Base-by-base conservation (phyloP, 306 rosid species). In the Geum urbanum region DNA sequence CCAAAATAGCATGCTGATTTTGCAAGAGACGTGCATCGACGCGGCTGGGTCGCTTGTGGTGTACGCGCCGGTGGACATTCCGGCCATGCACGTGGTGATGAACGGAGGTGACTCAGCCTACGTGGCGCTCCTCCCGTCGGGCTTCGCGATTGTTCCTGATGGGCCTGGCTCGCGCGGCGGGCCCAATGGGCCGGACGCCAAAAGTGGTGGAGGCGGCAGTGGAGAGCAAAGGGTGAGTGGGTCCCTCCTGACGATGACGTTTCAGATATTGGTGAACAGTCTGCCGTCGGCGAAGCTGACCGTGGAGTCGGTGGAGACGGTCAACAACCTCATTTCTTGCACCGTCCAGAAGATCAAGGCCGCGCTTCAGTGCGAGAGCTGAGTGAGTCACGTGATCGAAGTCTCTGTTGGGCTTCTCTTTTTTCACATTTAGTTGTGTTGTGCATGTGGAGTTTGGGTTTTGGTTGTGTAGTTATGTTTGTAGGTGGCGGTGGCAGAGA, bases 81-180 rank as follows among this genome's bases (percentile, higher is more conserved):
- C 98, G 0, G 98, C 98, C n/a, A 94, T 94, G 97, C 98, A 94
- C 51, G 89, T 87, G 1, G 98, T 94, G 5, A 90, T 94, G 98
- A 94, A 85, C 81, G 98, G 98, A 4, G 98, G 98, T 0, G 98
- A 94, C 60, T 94, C 98, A 0, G 97, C 98, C 14, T 94, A 94
- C 68, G 98, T 94, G 83, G 98, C 98, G 0, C 50, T 94, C 4
- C 74, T 94, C 0, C 98, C 98, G 0, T 94, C 98, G 0, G 98
- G 98, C 2, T 94, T 94, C 4, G 91, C 98, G 0, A 82, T 94
- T 5, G 96, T 88, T 0, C 98, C 98, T 0, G 99, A 95, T 12
- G 99, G 99, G n/a, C 88, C 85, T 0, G 94, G 86, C 2, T 67
- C 86, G 0, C 84, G 88, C 8, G 90, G 85, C 8, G 90, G 85